These are phyloP conservation scores for Brasenia schreberi DNA, from an alignment of 164 flowering plant genomes.

Conservation along the genomic window DNA sequence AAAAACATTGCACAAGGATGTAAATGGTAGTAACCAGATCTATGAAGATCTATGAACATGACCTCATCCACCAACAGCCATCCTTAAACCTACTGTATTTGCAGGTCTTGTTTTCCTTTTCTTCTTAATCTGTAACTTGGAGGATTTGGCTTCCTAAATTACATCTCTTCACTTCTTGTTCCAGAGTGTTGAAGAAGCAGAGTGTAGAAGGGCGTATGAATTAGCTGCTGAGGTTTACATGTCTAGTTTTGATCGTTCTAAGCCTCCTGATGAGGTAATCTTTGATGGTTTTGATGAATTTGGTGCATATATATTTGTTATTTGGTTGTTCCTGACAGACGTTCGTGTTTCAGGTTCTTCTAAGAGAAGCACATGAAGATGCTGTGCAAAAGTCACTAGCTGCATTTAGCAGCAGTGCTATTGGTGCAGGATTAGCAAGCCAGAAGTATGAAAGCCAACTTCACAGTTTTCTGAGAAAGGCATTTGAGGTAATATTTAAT, in stretches of 20 bases:
- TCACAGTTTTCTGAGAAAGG: conserved; percentile 55
- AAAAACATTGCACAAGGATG: too few relatives aligned
- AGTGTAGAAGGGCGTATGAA: conserved; percentile 87
- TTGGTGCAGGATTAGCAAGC: conserved; percentile 73
- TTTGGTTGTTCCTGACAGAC: not conserved
- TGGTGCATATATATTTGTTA: not conserved
- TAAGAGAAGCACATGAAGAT: conserved; percentile 86
- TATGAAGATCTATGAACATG: too few relatives aligned
- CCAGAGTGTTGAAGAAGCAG: conserved; percentile 99
- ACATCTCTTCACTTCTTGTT: conserved; percentile 1
- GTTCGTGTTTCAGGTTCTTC: conserved; percentile 34
- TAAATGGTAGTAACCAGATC: too few relatives aligned
- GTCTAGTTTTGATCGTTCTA: conserved; percentile 84
- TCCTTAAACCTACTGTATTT: too few relatives aligned
- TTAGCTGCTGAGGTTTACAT: conserved; percentile 64
- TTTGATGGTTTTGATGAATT: conserved; percentile 10
- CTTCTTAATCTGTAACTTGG: too few relatives aligned
- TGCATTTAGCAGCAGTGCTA: conserved; percentile 63
- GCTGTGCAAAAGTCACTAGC: conserved; percentile 77
- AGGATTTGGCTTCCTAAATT: too few relatives aligned
- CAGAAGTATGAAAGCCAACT: conserved; percentile 83
- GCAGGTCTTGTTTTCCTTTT: too few relatives aligned
- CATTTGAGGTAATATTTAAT: conserved; percentile 63
- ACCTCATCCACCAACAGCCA: too few relatives aligned
- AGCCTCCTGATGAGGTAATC: conserved; percentile 90